Evolutionary conservation across 2,329 filamentous ascomycete species (phyloP).

Genomic region (Botrytis deweyae): DNA sequence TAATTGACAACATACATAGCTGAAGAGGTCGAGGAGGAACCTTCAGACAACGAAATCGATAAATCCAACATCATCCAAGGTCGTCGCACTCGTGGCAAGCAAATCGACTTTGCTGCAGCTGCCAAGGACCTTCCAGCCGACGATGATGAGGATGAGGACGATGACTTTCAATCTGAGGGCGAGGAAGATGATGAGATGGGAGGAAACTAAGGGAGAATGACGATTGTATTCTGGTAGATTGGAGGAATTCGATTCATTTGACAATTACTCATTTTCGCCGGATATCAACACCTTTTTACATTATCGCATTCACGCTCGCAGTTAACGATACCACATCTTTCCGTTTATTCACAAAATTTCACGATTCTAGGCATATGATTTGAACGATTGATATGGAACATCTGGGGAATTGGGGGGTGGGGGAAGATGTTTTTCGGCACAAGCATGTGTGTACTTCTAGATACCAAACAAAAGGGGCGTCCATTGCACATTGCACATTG

Average conservation of each 20-base stretch:
- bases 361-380: slow-evolving; percentile 31
- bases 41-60: slow-evolving; percentile 90
- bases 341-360: slow-evolving; percentile 22
- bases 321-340: slow-evolving; percentile 19
- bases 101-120: slow-evolving; percentile 91
- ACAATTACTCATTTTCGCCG: slow-evolving; percentile 24
- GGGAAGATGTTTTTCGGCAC: slow-evolving; percentile 13
- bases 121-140: slow-evolving; percentile 72
- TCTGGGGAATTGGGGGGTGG: slow-evolving; percentile 15
- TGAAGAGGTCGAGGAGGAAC: slow-evolving; percentile 71
- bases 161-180: slow-evolving; percentile 60
- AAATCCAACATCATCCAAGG: slow-evolving; percentile 79
- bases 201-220: slow-evolving; percentile 42
- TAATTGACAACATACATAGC: slow-evolving; percentile 31
- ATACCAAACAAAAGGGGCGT: slow-evolving; percentile 27
- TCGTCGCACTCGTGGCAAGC: slow-evolving; percentile 84
- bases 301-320: slow-evolving; percentile 10
- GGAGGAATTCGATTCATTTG: slow-evolving; percentile 23
- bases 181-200: slow-evolving; percentile 72
- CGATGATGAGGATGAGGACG: slow-evolving; percentile 78
- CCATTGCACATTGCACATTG: slow-evolving; percentile 15
- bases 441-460: slow-evolving; percentile 29
- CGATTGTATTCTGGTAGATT: slow-evolving; percentile 19
- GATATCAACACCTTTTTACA: slow-evolving; percentile 25
- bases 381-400: slow-evolving; percentile 26